Conservation (phyloP, 495 filamentous ascomycete genomes). For the Neurospora tetrasperma region DNA sequence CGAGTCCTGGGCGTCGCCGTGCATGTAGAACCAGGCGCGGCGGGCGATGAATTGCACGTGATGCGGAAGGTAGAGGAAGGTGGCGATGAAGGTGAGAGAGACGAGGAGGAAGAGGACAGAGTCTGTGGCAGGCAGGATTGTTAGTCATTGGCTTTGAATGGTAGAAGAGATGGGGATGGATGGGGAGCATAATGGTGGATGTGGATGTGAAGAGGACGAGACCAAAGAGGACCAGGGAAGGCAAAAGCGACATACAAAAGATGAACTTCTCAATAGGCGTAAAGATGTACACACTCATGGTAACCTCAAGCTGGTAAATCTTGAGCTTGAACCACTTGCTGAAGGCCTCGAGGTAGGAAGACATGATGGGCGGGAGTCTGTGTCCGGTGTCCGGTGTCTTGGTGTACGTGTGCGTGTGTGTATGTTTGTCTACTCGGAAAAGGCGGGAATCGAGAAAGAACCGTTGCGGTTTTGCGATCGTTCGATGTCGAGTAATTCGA, state of each 20-base stretch:
- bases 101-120: constrained; percentile 80
- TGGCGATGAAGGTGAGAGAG: constrained; percentile 74
- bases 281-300: constrained; percentile 37
- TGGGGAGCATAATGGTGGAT: too few species aligned
- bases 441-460: neutral
- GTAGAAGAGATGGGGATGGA: neutral
- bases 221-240: neutral
- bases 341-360: constrained; percentile 27
- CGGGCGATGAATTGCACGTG: constrained; percentile 68
- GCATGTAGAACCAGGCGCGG: constrained; percentile 90
- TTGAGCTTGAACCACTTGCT: constrained; percentile 37
- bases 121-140: constrained; percentile 43
- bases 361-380: constrained; percentile 17
- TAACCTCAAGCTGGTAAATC: constrained; percentile 40
- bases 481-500: neutral
- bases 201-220: neutral
- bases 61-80: constrained; percentile 83
- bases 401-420: neutral
- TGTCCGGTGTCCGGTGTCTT: neutral
- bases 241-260: constrained; percentile 28
- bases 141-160: neutral
- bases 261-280: constrained; percentile 36
- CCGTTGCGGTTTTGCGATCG: neutral
- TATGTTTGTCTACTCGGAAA: neutral
- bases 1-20: constrained; percentile 47